Conservation (phyloP, 768 basidiomycete genomes). For the Suillus plorans region DNA sequence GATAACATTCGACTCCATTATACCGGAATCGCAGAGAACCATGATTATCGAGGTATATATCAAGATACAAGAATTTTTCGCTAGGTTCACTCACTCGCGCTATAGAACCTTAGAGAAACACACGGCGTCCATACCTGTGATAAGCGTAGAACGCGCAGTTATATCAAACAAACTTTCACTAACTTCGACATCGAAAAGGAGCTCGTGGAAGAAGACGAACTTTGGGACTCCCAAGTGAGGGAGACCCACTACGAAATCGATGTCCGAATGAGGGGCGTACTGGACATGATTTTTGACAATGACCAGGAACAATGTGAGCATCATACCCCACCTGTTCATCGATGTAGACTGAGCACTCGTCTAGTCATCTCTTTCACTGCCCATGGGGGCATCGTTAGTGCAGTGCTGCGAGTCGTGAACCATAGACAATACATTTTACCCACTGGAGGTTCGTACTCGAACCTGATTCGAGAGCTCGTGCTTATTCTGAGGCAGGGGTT, state of each 20-base stretch:
- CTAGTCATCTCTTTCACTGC: constrained; percentile 67
- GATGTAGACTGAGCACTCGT: not conserved
- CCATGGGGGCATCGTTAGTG: constrained; percentile 62
- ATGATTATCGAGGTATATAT: constrained; percentile 55
- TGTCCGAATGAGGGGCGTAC: constrained; percentile 45
- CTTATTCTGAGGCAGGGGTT: constrained; percentile 22
- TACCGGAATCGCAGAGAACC: constrained; percentile 31
- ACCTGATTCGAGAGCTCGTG: not conserved
- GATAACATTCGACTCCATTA: constrained; percentile 47
- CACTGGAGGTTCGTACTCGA: constrained; percentile 57
- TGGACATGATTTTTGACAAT: constrained; percentile 56
- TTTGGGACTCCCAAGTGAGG: constrained; percentile 56
- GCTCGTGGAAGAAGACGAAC: constrained; percentile 61
- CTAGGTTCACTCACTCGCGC: not conserved
- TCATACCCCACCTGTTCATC: not conserved
- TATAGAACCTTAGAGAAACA: constrained; percentile 65
- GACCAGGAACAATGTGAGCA: constrained; percentile 49
- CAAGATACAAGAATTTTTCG: not conserved
- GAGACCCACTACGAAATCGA: constrained; percentile 51
- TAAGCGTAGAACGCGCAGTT: constrained; percentile 48
- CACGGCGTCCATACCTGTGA: constrained; percentile 74
- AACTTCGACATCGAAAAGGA: constrained; percentile 53
- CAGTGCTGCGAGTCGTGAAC: constrained; percentile 48
- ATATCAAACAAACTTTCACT: constrained; percentile 49
- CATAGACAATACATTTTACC: constrained; percentile 47